Evolutionary conservation across 495 filamentous ascomycete genomes (phyloP), one percentile per base, ranked within the genome.

Genomic region (Penicillium macrosclerotiorum): DNA sequence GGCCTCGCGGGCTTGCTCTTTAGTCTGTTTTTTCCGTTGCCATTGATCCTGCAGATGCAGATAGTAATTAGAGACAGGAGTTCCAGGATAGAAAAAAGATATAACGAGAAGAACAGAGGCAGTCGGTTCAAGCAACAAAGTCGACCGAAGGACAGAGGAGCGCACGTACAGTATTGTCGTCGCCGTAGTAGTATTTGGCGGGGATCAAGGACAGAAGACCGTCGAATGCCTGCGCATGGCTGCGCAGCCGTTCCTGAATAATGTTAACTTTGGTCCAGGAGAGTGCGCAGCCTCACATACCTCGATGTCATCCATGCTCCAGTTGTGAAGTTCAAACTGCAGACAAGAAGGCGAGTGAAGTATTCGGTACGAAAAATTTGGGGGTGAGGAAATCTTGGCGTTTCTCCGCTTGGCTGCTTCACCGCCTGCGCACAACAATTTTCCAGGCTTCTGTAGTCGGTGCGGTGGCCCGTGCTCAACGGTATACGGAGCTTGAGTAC

Each of bases 191-290:
- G 55, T 86, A 82, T 65, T 92, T 91, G 16, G 89, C 91, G 20
- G 93, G 93, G 58, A 95, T 96, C 36, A 98, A 74, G 19, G 90
- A 92, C 49, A 98, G 76, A 13, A 98, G 69, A 43, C 91, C 89
- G 63, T 96, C 86, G 60, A 98, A 96, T 49, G 91, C 83, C 65
- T 86, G 77, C 24, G 89, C 82, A 62, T 95, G 88, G 67, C 81
- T 85, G 63, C 82, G 84, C 54, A 98, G 77, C 54, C 90, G 89
- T 58, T 90, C 88, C 93, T 73, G 51, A 25, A 27, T 30, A 4
- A 8, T 49, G 51, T 63, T 45, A 63, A 45, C 27, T 37, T 30
- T 13, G 25, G 18, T 13, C 7, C 1, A 5, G 18, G 18, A 25
- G 17, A 24, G 46, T 6, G 11, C 25, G 29, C 32, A 29, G 12